Conservation (phyloP, 345 rosid genomes). For the Reutealis trisperma region DNA sequence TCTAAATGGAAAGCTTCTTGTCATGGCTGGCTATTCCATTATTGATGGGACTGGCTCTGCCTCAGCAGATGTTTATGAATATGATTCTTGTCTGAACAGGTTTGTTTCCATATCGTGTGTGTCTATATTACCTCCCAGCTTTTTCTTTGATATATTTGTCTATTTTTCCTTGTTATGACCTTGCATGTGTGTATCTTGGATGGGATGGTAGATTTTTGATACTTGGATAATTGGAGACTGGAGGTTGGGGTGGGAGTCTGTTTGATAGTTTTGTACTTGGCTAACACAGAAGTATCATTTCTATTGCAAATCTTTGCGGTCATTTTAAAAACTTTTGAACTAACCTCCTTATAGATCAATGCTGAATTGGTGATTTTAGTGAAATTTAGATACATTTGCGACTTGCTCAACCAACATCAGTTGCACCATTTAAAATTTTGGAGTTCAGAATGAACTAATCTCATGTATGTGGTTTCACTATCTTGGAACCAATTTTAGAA, state of each 20-base stretch:
- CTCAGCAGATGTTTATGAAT: constrained; percentile 74
- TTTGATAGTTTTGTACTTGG: not conserved
- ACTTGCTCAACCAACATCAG: not conserved
- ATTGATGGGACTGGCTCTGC: constrained; percentile 49
- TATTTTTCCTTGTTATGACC: not conserved
- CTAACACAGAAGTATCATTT: not conserved
- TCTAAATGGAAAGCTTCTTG: constrained; percentile 72
- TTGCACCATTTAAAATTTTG: not conserved
- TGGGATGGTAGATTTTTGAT: not conserved
- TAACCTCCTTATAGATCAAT: not conserved
- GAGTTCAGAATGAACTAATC: not conserved
- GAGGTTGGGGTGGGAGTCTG: not conserved
- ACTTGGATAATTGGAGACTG: not conserved
- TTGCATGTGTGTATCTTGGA: not conserved
- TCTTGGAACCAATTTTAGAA: not conserved
- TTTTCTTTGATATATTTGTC: not conserved
- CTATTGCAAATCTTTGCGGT: not conserved
- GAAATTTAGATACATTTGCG: not conserved
- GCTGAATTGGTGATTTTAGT: not conserved
- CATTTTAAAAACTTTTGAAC: not conserved
- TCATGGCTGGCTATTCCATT: constrained; percentile 68
- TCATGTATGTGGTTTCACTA: not conserved
- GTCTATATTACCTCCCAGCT: not conserved
- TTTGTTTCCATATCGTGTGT: constrained; percentile 24
- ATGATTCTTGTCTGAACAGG: constrained; percentile 88